These are phyloP conservation scores for Logfia minima DNA, from an alignment of 129 eudicot genomes.

Conservation along the genomic window DNA sequence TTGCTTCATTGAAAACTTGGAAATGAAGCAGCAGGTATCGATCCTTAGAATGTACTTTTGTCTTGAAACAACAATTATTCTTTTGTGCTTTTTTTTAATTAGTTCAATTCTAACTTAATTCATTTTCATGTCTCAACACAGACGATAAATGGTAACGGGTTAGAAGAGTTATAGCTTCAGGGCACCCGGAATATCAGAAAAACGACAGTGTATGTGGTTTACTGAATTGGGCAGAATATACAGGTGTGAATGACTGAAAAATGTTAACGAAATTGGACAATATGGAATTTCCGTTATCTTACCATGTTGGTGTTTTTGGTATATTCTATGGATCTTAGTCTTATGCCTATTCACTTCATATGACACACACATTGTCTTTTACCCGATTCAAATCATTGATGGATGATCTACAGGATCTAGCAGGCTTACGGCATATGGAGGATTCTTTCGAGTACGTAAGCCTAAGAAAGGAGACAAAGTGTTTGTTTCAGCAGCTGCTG, in stretches of 20 bases:
- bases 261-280: slow-evolving; percentile 48
- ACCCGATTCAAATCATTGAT: not conserved
- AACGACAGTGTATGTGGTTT: slow-evolving; percentile 55
- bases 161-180: slow-evolving; percentile 43
- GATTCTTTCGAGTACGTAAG: slow-evolving; percentile 53
- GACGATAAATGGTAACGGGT: slow-evolving; percentile 53
- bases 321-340: not conserved
- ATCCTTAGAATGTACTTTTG: too few relatives aligned
- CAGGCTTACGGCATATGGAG: slow-evolving; percentile 71
- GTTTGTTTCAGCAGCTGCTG: slow-evolving; percentile 75
- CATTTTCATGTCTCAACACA: not conserved
- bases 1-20: not conserved
- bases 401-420: slow-evolving; percentile 39
- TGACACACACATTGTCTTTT: not conserved
- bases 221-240: slow-evolving; percentile 62
- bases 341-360: not conserved
- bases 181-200: slow-evolving; percentile 40
- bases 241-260: slow-evolving; percentile 25
- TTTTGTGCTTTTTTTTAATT: not conserved
- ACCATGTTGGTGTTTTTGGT: slow-evolving; percentile 68
- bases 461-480: slow-evolving; percentile 70
- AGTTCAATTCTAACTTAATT: slow-evolving; percentile 5
- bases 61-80: not conserved
- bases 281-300: slow-evolving; percentile 54
- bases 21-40: too few relatives aligned